A percentile compares a stretch with the other conserved stretches of the same genome.
phyloP scores from a whole-genome alignment of 2,329 filamentous ascomycete species.

The Taxawa tesnikishii region DNA sequence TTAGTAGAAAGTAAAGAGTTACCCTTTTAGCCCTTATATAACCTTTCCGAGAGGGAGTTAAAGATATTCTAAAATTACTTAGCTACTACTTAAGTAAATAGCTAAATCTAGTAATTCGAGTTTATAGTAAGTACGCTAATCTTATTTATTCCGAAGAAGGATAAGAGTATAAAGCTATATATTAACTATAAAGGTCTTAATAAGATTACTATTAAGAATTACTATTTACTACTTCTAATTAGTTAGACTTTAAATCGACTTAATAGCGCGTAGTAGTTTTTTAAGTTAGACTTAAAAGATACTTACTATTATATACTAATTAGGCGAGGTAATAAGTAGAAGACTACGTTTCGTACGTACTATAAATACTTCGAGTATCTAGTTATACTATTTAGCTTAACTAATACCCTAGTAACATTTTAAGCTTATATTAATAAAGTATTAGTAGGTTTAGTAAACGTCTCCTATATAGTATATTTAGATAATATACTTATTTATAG shows the following conservation, averaged over 20 bases:
- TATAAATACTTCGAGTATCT: conserved; percentile 14
- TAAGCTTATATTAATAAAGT: conserved; percentile 15
- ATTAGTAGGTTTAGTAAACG: conserved; percentile 8
- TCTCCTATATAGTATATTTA: conserved; percentile 14
- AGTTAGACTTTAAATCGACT: conserved; percentile 13
- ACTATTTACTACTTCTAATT: conserved; percentile 15
- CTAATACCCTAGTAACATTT: conserved; percentile 13
- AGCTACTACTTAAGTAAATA: conserved; percentile 1
- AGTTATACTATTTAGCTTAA: conserved; percentile 16
- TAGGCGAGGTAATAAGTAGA: conserved; percentile 11
- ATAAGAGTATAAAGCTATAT: conserved; percentile 12
- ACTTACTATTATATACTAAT: conserved; percentile 16
- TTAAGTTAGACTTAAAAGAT: conserved; percentile 14
- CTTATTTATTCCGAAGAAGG: conserved; percentile 11
- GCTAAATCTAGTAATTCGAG: conserved; percentile 6
- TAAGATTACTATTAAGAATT: conserved; percentile 18
- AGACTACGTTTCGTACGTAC: conserved; percentile 11
- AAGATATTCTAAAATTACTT: conserved; percentile 1
- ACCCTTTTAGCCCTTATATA: neutral
- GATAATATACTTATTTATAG: conserved; percentile 21
- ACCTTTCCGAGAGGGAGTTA: neutral
- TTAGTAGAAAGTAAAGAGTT: neutral
- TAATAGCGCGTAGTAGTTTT: conserved; percentile 8
- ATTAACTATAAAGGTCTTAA: conserved; percentile 21
- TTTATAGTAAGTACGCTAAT: conserved; percentile 7